A percentile compares a stretch with the other conserved stretches of the same genome.
These are phyloP conservation scores for Sanghuangporus weigelae DNA, from an alignment of 1,284 basidiomycete genomes.

Conservation along the genomic window DNA sequence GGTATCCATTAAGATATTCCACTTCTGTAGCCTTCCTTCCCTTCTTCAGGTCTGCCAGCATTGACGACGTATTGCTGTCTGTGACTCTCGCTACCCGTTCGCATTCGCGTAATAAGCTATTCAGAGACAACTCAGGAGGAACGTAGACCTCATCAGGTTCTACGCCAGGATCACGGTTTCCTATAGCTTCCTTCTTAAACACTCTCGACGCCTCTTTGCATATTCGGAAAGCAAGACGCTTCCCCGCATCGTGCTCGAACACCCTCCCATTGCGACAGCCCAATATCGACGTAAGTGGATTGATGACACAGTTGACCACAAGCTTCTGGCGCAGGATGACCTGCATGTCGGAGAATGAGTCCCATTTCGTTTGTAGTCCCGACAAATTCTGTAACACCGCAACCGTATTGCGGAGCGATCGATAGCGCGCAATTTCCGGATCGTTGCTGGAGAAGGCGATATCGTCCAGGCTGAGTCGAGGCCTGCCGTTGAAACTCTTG, in stretches of 20 bases:
- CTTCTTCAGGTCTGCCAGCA: slow-evolving; percentile 62
- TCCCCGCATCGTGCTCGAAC: slow-evolving; percentile 39
- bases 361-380: slow-evolving; percentile 61
- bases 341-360: slow-evolving; percentile 67
- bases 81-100: slow-evolving; percentile 53
- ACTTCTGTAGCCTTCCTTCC: slow-evolving; percentile 65
- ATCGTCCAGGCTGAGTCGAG: slow-evolving; percentile 46
- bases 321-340: slow-evolving; percentile 77
- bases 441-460: slow-evolving; percentile 37
- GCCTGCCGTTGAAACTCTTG: slow-evolving; percentile 30
- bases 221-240: slow-evolving; percentile 42
- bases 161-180: slow-evolving; percentile 23
- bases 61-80: slow-evolving; percentile 68
- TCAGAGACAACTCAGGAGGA: slow-evolving; percentile 36
- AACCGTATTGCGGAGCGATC: slow-evolving; percentile 64
- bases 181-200: slow-evolving; percentile 41
- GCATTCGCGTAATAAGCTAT: slow-evolving; percentile 45
- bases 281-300: slow-evolving; percentile 83
- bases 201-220: slow-evolving; percentile 56
- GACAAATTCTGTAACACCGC: slow-evolving; percentile 55
- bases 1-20: slow-evolving; percentile 84
- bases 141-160: slow-evolving; percentile 33
- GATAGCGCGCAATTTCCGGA: slow-evolving; percentile 38
- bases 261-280: slow-evolving; percentile 80
- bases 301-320: slow-evolving; percentile 82